Evolutionary conservation across 1,139 yeast species (phyloP).

Genomic region (Suhomyces ambrosiae): DNA sequence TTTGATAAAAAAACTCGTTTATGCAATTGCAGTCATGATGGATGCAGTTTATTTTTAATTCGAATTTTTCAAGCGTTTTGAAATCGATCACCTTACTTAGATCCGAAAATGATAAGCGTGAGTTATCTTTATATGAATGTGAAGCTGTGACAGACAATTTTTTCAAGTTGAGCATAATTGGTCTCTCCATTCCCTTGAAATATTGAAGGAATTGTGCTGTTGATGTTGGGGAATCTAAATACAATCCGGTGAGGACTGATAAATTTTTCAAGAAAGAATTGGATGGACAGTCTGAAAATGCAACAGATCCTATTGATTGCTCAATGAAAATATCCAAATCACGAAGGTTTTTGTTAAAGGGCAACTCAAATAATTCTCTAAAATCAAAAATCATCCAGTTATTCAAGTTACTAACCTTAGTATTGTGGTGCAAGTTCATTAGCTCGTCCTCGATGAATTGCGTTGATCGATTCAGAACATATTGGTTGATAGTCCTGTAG

Average conservation of each 20-base stretch:
- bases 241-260: constrained; percentile 16
- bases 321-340: constrained; percentile 26
- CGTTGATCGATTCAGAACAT: constrained; percentile 16
- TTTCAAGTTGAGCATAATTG: constrained; percentile 15
- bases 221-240: constrained; percentile 25
- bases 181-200: constrained; percentile 10
- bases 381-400: constrained; percentile 29
- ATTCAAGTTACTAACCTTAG: constrained; percentile 21
- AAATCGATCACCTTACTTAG: constrained; percentile 21
- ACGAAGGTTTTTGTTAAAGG: constrained; percentile 21
- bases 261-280: constrained; percentile 4
- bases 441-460: constrained; percentile 23
- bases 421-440: constrained; percentile 12
- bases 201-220: constrained; percentile 19
- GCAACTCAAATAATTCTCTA: constrained; percentile 23
- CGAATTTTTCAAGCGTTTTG: constrained; percentile 21
- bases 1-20: constrained; percentile 22
- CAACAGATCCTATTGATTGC: constrained; percentile 4
- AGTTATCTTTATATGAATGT: constrained; percentile 22
- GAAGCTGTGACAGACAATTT: constrained; percentile 24
- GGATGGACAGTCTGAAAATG: constrained; percentile 4
- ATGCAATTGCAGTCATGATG: constrained; percentile 28
- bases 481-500: constrained; percentile 22
- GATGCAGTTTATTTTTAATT: constrained; percentile 27
- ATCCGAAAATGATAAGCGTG: constrained; percentile 16